Conservation (phyloP, 108 stramenopile genomes). For the Pseudonitzschia multistriata region DNA sequence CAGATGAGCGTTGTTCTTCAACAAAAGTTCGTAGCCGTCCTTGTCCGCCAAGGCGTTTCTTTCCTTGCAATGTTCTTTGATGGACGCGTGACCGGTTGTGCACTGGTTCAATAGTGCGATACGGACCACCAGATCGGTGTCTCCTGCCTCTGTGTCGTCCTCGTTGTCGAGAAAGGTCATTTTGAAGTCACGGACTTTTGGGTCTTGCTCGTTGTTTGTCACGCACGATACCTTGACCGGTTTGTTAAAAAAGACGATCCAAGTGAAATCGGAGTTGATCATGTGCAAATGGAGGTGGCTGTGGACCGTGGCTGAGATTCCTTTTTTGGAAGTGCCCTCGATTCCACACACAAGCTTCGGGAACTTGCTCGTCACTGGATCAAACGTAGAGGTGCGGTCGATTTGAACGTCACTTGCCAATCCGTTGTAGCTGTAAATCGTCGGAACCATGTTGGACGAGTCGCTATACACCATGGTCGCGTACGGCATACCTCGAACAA, state of each 20-base stretch:
- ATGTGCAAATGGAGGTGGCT: constrained; percentile 57
- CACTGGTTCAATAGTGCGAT: constrained; percentile 80
- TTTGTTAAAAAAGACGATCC: constrained; percentile 77
- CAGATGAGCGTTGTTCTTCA: constrained; percentile 46
- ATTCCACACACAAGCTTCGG: constrained; percentile 20
- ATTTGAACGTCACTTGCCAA: constrained; percentile 18
- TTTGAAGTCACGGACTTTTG: not conserved
- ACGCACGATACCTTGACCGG: constrained; percentile 54
- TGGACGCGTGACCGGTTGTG: constrained; percentile 66
- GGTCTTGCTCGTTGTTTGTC: constrained; percentile 28
- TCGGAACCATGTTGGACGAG: constrained; percentile 11
- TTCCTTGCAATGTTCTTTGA: constrained; percentile 44
- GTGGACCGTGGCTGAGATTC: constrained; percentile 30
- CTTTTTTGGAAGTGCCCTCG: constrained; percentile 13
- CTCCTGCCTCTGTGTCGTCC: not conserved
- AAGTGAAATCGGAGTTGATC: constrained; percentile 67
- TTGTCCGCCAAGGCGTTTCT: not conserved
- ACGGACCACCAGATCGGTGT: constrained; percentile 48
- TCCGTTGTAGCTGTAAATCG: constrained; percentile 10
- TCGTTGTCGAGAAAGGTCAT: not conserved
- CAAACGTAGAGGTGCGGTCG: not conserved
- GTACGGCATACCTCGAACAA: constrained; percentile 84
- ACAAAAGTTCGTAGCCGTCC: constrained; percentile 27
- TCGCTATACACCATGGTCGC: constrained; percentile 58
- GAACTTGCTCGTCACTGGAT: not conserved